A percentile compares a stretch with the other conserved stretches of the same genome.
Evolutionary conservation across 306 rosid genomes (phyloP).

Genomic region (Delonix regia): DNA sequence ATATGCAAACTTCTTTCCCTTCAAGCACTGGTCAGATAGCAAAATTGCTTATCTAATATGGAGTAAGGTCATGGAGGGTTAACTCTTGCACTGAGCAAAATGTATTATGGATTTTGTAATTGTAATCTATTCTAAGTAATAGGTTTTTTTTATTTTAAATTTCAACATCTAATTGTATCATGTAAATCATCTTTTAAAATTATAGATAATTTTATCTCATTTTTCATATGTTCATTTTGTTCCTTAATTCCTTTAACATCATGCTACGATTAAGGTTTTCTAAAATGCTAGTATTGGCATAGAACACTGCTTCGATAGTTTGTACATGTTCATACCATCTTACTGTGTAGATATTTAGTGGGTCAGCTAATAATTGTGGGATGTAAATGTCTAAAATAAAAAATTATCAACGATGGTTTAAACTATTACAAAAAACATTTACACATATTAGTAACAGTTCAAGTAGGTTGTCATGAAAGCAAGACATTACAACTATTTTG

Average conservation of each 20-base stretch:
- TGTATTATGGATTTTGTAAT: background rate
- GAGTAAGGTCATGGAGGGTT: conserved; percentile 32
- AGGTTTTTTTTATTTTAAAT: background rate
- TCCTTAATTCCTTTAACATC: conserved; percentile 22
- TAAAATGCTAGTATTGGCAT: background rate
- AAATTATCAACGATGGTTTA: too few species aligned
- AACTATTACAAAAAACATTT: too few species aligned
- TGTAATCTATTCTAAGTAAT: background rate
- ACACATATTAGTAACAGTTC: too few species aligned
- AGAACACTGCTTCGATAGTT: background rate
- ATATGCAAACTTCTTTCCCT: conserved; percentile 23
- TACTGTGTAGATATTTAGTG: background rate
- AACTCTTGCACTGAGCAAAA: conserved; percentile 8
- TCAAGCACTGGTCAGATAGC: conserved; percentile 30
- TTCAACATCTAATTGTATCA: background rate
- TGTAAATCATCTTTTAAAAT: background rate
- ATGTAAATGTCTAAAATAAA: too few species aligned
- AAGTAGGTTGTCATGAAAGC: too few species aligned
- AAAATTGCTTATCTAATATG: background rate
- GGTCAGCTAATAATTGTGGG: background rate
- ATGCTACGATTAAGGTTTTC: conserved; percentile 10
- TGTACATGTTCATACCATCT: conserved; percentile 4
- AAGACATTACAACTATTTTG: too few species aligned
- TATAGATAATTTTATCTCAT: background rate
- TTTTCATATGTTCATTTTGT: background rate